Evolutionary conservation across 768 basidiomycete species (phyloP).

Genomic region (Butyriboletus loyo): DNA sequence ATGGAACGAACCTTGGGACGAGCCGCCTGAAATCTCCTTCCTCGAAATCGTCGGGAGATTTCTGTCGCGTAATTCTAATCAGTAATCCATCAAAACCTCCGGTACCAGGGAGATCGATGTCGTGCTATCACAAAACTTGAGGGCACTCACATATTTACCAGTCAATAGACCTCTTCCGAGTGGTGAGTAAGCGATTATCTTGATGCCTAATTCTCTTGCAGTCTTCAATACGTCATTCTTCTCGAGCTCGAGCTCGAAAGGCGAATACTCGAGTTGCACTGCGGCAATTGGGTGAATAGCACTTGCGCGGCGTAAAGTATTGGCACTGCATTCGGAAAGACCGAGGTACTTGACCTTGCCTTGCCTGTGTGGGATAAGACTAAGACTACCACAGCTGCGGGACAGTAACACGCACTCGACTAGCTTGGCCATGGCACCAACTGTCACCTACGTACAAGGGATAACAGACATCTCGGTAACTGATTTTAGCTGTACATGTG

Average conservation of each 20-base stretch:
- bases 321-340: conserved; percentile 48
- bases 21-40: conserved; percentile 22
- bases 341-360: conserved; percentile 49
- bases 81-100: neutral
- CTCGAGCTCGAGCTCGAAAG: conserved; percentile 49
- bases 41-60: conserved; percentile 34
- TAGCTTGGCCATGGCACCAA: conserved; percentile 49
- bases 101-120: neutral
- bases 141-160: conserved; percentile 37
- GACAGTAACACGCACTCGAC: conserved; percentile 39
- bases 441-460: conserved; percentile 30
- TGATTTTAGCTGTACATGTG: neutral
- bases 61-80: conserved; percentile 11
- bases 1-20: conserved; percentile 26
- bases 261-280: conserved; percentile 51
- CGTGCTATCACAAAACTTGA: no score
- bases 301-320: conserved; percentile 48
- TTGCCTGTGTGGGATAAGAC: conserved; percentile 19
- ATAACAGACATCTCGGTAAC: neutral
- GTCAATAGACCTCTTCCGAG: conserved; percentile 53
- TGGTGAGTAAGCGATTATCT: conserved; percentile 50
- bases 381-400: neutral
- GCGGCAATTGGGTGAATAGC: conserved; percentile 49
- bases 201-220: conserved; percentile 47
- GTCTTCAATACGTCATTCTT: conserved; percentile 42